A percentile compares a stretch with the other conserved stretches of the same genome.
Evolutionary conservation across 2,329 filamentous ascomycete species (phyloP).

Genomic region (Gremmenia infestans): DNA sequence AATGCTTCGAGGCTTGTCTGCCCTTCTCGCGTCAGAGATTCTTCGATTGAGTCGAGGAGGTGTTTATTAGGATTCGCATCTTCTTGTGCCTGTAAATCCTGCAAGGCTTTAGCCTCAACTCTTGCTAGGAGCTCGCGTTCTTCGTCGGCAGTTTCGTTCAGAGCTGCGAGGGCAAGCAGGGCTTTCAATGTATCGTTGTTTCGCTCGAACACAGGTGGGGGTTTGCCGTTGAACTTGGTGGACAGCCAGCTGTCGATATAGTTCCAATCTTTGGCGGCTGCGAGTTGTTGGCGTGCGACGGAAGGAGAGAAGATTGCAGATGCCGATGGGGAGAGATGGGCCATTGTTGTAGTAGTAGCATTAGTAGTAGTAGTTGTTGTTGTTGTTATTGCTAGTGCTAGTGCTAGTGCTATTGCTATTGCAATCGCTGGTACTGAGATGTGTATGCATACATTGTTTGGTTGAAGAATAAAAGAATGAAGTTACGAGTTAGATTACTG

Average conservation of each 20-base stretch:
- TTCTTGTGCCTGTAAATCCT: constrained; percentile 43
- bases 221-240: constrained; percentile 59
- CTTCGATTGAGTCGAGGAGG: constrained; percentile 50
- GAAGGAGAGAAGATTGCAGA: constrained; percentile 61
- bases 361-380: not conserved
- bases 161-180: constrained; percentile 66
- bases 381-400: too few relatives aligned
- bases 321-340: constrained; percentile 31
- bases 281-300: constrained; percentile 68
- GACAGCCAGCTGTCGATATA: constrained; percentile 81
- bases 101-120: constrained; percentile 55
- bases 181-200: constrained; percentile 77
- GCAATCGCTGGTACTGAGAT: too few relatives aligned
- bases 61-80: constrained; percentile 31
- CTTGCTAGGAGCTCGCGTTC: constrained; percentile 53
- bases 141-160: constrained; percentile 76
- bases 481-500: too few relatives aligned
- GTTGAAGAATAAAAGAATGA: too few relatives aligned
- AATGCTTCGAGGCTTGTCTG: constrained; percentile 52
- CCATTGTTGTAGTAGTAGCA: constrained; percentile 23
- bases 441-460: too few relatives aligned
- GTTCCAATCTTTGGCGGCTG: constrained; percentile 85
- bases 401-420: too few relatives aligned
- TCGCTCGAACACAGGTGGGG: constrained; percentile 73
- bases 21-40: constrained; percentile 51